Conservation (phyloP, 1,139 yeast species). For the Yamadazyma triangularis region DNA sequence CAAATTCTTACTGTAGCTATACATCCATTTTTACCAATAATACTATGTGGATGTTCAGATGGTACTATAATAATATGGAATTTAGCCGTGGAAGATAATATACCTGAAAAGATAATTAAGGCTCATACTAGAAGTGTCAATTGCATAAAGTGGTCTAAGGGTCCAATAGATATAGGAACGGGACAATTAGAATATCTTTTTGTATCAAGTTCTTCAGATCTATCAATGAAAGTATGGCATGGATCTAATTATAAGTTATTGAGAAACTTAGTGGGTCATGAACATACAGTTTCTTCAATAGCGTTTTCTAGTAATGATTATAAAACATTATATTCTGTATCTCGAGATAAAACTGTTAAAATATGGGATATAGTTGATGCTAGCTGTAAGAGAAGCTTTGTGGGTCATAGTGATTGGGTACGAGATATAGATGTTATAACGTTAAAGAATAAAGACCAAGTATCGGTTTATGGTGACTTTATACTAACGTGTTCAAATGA, state of each 20-base stretch:
- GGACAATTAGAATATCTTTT: slow-evolving; percentile 19
- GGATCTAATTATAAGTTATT: slow-evolving; percentile 49
- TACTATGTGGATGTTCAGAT: slow-evolving; percentile 69
- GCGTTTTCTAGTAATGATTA: slow-evolving; percentile 43
- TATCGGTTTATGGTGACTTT: slow-evolving; percentile 44
- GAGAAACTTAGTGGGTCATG: slow-evolving; percentile 80
- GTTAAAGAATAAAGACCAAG: slow-evolving; percentile 17
- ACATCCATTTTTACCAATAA: slow-evolving; percentile 67
- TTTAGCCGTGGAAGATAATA: slow-evolving; percentile 47
- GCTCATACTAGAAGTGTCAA: slow-evolving; percentile 79
- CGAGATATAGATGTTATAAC: slow-evolving; percentile 50
- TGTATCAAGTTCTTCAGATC: slow-evolving; percentile 72
- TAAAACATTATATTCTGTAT: slow-evolving; percentile 55
- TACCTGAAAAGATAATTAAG: slow-evolving; percentile 61
- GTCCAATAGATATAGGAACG: slow-evolving; percentile 24
- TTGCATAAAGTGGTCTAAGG: slow-evolving; percentile 50
- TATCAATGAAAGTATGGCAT: slow-evolving; percentile 71
- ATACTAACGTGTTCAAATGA: slow-evolving; percentile 79
- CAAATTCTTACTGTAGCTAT: slow-evolving; percentile 62
- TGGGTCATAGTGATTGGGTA: slow-evolving; percentile 90
- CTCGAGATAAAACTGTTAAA: slow-evolving; percentile 71
- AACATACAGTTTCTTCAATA: slow-evolving; percentile 74
- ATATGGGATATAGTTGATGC: slow-evolving; percentile 78
- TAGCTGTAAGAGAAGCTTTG: slow-evolving; percentile 58
- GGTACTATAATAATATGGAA: slow-evolving; percentile 79